Conservation (phyloP, 495 filamentous ascomycete genomes). For the Neurospora sp. region DNA sequence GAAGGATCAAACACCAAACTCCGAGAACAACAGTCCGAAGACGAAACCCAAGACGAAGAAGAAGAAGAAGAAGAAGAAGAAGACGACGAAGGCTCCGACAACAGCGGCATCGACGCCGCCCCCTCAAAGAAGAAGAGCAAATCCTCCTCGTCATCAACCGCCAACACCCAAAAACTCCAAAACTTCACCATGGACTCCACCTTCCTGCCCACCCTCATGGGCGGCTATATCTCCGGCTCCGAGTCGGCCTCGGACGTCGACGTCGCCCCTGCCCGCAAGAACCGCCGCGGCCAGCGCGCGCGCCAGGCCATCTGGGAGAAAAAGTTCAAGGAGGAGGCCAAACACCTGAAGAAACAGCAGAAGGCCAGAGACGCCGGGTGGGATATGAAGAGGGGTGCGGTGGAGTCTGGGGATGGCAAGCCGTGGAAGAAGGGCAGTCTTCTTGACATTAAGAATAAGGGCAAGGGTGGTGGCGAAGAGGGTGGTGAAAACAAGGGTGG, state of each 20-base stretch:
- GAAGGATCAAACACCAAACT: background rate
- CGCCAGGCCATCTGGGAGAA: conserved; percentile 84
- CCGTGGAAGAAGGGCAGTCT: conserved; percentile 38
- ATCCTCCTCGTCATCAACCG: conserved; percentile 7
- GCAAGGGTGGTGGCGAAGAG: conserved; percentile 4
- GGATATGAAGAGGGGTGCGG: conserved; percentile 40
- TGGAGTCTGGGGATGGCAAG: conserved; percentile 24
- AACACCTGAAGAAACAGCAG: conserved; percentile 16
- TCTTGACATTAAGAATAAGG: conserved; percentile 2
- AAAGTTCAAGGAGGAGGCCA: conserved; percentile 53
- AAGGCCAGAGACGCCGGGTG: conserved; percentile 37
- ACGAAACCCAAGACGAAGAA: background rate
- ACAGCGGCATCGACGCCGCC: conserved; percentile 14
- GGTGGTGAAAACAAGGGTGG: background rate
- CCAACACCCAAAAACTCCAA: conserved; percentile 14
- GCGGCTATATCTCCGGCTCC: conserved; percentile 86
- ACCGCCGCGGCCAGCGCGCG: conserved; percentile 81
- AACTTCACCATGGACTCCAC: conserved; percentile 42
- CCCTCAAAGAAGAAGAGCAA: conserved; percentile 9
- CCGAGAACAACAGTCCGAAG: conserved; percentile 3
- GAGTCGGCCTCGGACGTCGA: conserved; percentile 52
- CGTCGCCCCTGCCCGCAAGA: conserved; percentile 49
- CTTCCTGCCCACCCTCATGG: conserved; percentile 83
- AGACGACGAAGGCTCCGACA: background rate
- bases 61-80: background rate